phyloP scores from a whole-genome alignment of 2,329 filamentous ascomycete genomes.

The Aspergillus quadrilineatus region DNA sequence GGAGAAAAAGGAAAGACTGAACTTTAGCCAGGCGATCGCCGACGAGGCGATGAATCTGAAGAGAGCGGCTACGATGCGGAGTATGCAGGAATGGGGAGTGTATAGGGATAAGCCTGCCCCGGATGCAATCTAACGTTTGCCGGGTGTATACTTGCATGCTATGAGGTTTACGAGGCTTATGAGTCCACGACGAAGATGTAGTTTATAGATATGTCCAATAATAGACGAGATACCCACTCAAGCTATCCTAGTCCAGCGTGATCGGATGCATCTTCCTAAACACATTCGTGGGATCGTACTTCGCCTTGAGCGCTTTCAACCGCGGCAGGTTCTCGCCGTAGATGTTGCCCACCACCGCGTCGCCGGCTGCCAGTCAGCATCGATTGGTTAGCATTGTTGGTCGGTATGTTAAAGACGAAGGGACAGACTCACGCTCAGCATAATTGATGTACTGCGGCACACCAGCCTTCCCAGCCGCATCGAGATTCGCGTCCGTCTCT shows the following conservation, averaged over 20 bases:
- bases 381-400: constrained; percentile 9
- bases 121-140: background rate
- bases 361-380: constrained; percentile 26
- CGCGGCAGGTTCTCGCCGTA: constrained; percentile 47
- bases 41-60: background rate
- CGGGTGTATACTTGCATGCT: background rate
- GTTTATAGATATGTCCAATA: background rate
- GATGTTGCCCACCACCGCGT: constrained; percentile 37
- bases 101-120: background rate
- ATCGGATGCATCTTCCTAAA: constrained; percentile 48
- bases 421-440: constrained; percentile 30
- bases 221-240: background rate
- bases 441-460: constrained; percentile 41
- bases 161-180: too few species aligned
- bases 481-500: background rate
- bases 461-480: constrained; percentile 8
- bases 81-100: background rate
- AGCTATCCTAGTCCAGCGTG: background rate
- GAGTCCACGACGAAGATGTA: too few species aligned
- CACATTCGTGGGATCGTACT: constrained; percentile 49
- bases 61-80: background rate
- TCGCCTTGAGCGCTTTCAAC: constrained; percentile 45
- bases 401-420: background rate
- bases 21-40: background rate
- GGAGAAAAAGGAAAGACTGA: background rate